A percentile compares a stretch with the other conserved stretches of the same genome.
phyloP scores from a whole-genome alignment of 2,329 filamentous ascomycete species.

The Monosporascus ibericus region DNA sequence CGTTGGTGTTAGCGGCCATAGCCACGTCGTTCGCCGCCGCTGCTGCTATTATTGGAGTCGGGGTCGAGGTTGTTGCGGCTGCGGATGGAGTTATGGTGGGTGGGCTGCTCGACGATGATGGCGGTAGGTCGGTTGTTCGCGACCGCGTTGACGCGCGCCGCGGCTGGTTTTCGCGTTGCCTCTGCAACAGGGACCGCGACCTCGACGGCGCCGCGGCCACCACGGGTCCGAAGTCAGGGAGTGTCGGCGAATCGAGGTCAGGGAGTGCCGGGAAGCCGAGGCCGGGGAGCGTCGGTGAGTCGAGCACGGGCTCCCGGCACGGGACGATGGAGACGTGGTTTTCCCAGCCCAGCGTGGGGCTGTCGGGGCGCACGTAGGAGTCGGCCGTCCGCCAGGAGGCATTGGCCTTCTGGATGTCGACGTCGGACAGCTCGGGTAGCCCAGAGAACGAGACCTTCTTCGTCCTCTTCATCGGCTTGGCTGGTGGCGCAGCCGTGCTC shows the following conservation, averaged over 20 bases:
- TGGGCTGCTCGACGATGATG: too few relatives aligned
- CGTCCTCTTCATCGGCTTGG: conserved; percentile 16
- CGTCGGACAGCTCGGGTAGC: conserved; percentile 18
- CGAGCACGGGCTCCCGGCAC: background rate
- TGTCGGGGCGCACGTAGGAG: conserved; percentile 51
- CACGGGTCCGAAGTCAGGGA: too few relatives aligned
- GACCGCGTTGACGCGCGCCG: too few relatives aligned
- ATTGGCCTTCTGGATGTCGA: conserved; percentile 19
- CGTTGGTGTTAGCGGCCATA: background rate
- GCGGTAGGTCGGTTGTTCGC: too few relatives aligned
- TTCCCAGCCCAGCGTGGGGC: conserved; percentile 52
- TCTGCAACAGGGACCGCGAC: too few relatives aligned
- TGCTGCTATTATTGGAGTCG: background rate
- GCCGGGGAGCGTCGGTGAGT: too few relatives aligned
- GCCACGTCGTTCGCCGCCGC: background rate
- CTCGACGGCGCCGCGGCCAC: too few relatives aligned
- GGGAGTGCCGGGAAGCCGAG: too few relatives aligned
- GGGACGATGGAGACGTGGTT: conserved; percentile 22
- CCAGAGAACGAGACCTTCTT: conserved; percentile 41
- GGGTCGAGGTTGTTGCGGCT: too few relatives aligned
- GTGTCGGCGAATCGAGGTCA: too few relatives aligned
- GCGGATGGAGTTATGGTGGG: too few relatives aligned
- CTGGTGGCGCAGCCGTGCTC: conserved; percentile 5
- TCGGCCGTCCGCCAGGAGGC: conserved; percentile 19
- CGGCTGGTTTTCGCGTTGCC: too few relatives aligned